Evolutionary conservation across 1,139 yeast genomes (phyloP), one percentile per base, ranked within the genome.

Genomic region (Yamadazyma dushanensis): DNA sequence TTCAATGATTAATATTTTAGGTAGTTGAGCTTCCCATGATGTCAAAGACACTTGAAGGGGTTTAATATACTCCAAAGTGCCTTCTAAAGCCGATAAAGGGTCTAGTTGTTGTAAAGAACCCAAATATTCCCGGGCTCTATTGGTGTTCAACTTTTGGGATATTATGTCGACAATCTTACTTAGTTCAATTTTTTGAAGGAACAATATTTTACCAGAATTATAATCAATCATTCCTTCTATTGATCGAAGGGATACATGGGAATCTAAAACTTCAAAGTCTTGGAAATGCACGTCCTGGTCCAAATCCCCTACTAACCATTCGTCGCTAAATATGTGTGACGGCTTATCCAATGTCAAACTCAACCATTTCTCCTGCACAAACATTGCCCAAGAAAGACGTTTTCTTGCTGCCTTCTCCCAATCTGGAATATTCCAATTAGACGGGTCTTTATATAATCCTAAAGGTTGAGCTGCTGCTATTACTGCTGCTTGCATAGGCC

Each of bases 301-400:
- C 19, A 44, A 31, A 18, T 42, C 37, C 4, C 31, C 25, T 4
- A 45, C 43, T 9, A 24, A 15, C 48, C 47, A 45, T 26, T 45
- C 45, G 16, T 44, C 43, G 14, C 26, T 32, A 5, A 20, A 22
- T 3, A 45, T 40, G 34, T 44, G 46, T 3, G 46, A 42, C 8
- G 29, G 26, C 20, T 40, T 40, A 31, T 45, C 49, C 9, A 42
- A 23, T 4, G 46, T 38, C 9, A 45, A 36, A 33, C 47, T 39
- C n/a, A 45, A 29, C 49, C 49, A 45, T 33, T 45, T 45, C 22
- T 45, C 49, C 31, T 45, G 49, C 6, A 44, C 24, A 32, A 30
- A 45, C 10, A 45, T 19, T 5, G 44, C 49, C 49, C 49, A 45
- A 8, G 48, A 29, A 3, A 45, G 13, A 22, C 49, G 29, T 28